phyloP scores from a whole-genome alignment of 768 basidiomycete species.

The Pleurotus djamor region DNA sequence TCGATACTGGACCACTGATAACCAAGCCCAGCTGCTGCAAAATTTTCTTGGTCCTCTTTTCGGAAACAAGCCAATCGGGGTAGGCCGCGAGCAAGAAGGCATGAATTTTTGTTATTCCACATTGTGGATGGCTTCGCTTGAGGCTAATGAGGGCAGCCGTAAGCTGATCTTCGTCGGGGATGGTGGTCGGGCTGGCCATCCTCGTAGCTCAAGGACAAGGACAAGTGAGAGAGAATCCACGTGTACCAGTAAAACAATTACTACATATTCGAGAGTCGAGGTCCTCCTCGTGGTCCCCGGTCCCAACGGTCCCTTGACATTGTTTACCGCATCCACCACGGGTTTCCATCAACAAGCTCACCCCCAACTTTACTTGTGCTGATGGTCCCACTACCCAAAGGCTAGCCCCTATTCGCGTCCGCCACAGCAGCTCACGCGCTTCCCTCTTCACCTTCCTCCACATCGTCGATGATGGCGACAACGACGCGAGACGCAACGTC shows the following conservation, averaged over 20 bases:
- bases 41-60: slow-evolving; percentile 76
- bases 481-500: slow-evolving; percentile 13
- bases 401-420: background rate
- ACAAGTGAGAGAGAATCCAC: no score
- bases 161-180: slow-evolving; percentile 64
- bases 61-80: slow-evolving; percentile 77
- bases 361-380: no score
- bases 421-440: background rate
- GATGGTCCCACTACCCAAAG: no score
- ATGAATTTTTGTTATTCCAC: slow-evolving; percentile 76
- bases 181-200: background rate
- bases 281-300: background rate
- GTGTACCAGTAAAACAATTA: no score
- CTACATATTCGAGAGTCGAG: background rate
- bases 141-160: slow-evolving; percentile 51
- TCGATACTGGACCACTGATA: slow-evolving; percentile 16
- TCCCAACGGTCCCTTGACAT: background rate
- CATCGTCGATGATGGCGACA: background rate
- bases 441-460: background rate
- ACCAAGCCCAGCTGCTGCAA: slow-evolving; percentile 59
- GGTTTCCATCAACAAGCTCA: no score
- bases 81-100: slow-evolving; percentile 54
- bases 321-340: no score
- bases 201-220: no score
- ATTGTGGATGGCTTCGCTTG: slow-evolving; percentile 52